phyloP scores from a whole-genome alignment of 164 flowering plant genomes.

The Vitis cinerea region DNA sequence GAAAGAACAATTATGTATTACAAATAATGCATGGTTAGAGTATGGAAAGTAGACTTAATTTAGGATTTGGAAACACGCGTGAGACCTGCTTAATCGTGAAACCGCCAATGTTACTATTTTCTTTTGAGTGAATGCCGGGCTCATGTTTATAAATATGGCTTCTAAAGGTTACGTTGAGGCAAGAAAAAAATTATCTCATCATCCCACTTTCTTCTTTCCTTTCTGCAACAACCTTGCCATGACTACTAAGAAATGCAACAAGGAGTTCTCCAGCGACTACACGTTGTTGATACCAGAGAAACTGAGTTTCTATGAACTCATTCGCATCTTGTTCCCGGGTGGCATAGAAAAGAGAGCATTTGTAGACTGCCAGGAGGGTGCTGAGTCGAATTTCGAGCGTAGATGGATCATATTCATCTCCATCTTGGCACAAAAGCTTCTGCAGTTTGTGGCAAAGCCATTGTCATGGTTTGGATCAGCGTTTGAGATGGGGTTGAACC shows the following conservation, averaged over 20 bases:
- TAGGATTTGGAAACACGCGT: too few species aligned
- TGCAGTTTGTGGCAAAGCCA: conserved; percentile 18
- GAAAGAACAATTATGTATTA: too few species aligned
- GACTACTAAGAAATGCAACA: conserved; percentile 8
- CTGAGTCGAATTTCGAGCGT: conserved; percentile 11
- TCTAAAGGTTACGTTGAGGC: too few species aligned
- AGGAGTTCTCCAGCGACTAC: conserved; percentile 18
- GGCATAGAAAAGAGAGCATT: conserved; percentile 16
- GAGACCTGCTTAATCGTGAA: too few species aligned
- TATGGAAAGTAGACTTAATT: too few species aligned
- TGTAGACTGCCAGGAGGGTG: conserved; percentile 17
- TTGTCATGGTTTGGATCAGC: conserved; percentile 23
- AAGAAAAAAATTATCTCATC: too few species aligned
- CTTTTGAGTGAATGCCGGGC: too few species aligned
- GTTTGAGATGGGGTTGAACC: conserved; percentile 28
- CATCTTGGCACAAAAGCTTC: conserved; percentile 16
- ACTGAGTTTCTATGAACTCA: conserved; percentile 14
- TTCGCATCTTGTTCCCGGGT: conserved; percentile 18
- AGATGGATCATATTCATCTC: conserved; percentile 35
- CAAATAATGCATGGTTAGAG: too few species aligned
- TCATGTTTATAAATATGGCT: too few species aligned
- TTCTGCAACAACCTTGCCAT: neutral
- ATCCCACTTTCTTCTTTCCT: too few species aligned
- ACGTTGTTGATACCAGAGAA: conserved; percentile 27
- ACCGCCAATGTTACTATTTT: too few species aligned